Evolutionary conservation across 1,284 basidiomycete species (phyloP), one percentile per base, ranked within the genome.

Genomic region (Pisolithus thermaeus): DNA sequence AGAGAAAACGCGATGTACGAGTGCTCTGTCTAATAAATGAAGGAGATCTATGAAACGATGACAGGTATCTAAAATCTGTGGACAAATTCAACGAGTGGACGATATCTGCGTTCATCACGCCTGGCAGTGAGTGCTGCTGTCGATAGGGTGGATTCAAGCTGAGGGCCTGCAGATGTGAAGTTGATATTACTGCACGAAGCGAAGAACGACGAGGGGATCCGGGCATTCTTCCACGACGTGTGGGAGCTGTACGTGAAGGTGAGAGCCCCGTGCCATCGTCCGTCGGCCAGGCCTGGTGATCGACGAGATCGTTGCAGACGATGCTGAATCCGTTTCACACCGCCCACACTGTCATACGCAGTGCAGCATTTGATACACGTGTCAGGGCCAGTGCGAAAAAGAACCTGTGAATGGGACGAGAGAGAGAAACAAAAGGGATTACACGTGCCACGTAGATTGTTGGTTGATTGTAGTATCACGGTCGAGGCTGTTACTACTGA

Each of bases 31-130:
- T 30, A 36, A 35, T 41, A 8, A 23, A 3, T 11, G 27, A 32
- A 27, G 18, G 16, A 35, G 40, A 36, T 47, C 41, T 36, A 51
- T 61, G 60, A 35, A 35, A 35, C 51, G 60, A 56, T 47, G 52
- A 51, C 58, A 97, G 94, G 85, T 96, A 96, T 68, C 76, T 97
- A 53, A 94, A 93, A 65, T 83, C 83, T 20, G 84, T 97, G 51
- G 94, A 97, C 77, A 90, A 87, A 71, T 95, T 97, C 73, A 97
- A 97, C 65, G 95, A 97, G 66, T 97, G 95, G 94, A 93, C 83
- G 2, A 84, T 97, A 20, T 97, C 94, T 8, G 92, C 90, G 28
- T 97, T 96, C 70, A 77, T 97, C 16, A 96, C 94, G 1, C 86
- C 92, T 3, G 90, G 88, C 57, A 96, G 94, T 97, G 70, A 73